A percentile compares a stretch with the other conserved stretches of the same genome.
Evolutionary conservation across 176 grass and related monocot genomes (phyloP).

Genomic region (Raddia guianensis): DNA sequence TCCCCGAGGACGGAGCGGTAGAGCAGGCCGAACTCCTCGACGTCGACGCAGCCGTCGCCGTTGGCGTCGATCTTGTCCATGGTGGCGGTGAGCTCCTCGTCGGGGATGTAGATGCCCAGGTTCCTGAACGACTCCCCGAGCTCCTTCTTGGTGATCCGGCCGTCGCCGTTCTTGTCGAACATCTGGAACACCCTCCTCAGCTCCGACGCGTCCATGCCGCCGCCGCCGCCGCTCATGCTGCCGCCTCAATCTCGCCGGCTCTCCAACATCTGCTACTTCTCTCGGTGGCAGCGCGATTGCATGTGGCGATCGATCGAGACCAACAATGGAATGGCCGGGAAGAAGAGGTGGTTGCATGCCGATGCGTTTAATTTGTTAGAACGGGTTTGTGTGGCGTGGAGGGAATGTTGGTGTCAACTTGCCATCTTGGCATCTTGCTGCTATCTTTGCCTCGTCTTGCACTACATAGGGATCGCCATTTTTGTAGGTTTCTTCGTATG

Average conservation of each 20-base stretch:
- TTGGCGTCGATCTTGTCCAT: conserved; percentile 72
- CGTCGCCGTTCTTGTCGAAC: conserved; percentile 75
- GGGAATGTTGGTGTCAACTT: conserved; percentile 18
- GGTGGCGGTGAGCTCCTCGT: conserved; percentile 57
- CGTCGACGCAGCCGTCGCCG: conserved; percentile 68
- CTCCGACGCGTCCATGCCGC: conserved; percentile 54
- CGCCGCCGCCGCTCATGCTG: not conserved
- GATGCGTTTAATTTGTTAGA: conserved; percentile 4
- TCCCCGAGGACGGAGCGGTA: conserved; percentile 60
- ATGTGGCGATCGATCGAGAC: not conserved
- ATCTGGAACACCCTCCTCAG: conserved; percentile 74
- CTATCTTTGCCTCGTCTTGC: conserved; percentile 2
- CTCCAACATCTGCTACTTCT: not conserved
- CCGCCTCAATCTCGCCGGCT: not conserved
- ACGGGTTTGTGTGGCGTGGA: conserved; percentile 29
- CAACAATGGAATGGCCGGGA: not conserved
- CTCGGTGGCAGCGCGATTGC: no score
- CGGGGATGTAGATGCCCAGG: conserved; percentile 67
- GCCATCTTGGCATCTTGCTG: not conserved
- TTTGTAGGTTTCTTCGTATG: not conserved
- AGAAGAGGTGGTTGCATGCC: not conserved
- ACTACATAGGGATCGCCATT: not conserved
- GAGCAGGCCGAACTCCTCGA: conserved; percentile 68
- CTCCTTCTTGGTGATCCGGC: conserved; percentile 70
- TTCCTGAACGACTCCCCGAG: conserved; percentile 66